Base-by-base conservation (phyloP, 805 yeast species). In the Candida montana region DNA sequence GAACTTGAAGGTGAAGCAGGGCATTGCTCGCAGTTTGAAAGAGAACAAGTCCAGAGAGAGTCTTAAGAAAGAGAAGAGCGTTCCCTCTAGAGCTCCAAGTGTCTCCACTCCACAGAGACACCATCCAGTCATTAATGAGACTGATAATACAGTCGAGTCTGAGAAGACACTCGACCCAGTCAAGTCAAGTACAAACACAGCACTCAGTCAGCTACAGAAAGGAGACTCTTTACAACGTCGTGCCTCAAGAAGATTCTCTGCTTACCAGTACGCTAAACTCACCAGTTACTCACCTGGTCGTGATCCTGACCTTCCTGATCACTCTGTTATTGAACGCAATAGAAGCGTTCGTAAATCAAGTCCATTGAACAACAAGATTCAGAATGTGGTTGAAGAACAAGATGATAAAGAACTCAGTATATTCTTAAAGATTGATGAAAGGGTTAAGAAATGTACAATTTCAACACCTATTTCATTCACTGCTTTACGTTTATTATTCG, bases 241-340 rank as follows among this genome's bases (percentile, higher is more conserved):
- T 47, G 99, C 98, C 0, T 90, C 97, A 0, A 83, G 91, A 52
- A 69, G 99, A 41, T 91, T 83, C 57, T 88, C 96, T 5, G 96
- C 97, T 0, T 91, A 90, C 47, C 98, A 91, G 55, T 81, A 82
- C 62, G 87, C 95, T 1, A 85, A 83, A 53, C 69, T 85, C 10
- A 68, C 86, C 0, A 77, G 73, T 46, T 65, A 64, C 45, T 57
- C 73, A 10, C 61, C 61, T 1, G 55, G 54, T 42, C 41, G 50
- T 42, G 54, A 50, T 44, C 58, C 54, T 27, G 58, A 57, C 20
- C 46, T 59, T 9, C 53, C 62, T 41, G 56, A 49, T 37, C 50
- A 46, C 15, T 45, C 54, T 10, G 32, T 52, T 6, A 28, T 50
- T 12, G 58, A 50, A 12, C 38, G 45, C 23, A 39, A 44, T 20